Evolutionary conservation across 1,284 basidiomycete genomes (phyloP), one percentile per base, ranked within the genome.

Genomic region (Melampsora larici-populina): DNA sequence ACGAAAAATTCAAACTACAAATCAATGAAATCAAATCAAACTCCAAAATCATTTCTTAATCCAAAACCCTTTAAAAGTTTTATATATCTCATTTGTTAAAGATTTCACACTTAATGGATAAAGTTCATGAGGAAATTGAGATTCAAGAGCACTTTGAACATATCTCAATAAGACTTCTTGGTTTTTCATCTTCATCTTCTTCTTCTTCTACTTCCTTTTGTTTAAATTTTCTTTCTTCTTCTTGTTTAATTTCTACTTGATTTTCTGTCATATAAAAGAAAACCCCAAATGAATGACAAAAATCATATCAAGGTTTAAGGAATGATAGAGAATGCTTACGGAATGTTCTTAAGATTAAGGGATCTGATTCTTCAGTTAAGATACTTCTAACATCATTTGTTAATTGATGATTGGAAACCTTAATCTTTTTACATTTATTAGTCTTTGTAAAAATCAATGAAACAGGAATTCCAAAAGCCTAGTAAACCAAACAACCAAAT

Each of bases 301-400:
- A 43, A 43, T 9, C 13, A 1, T 13, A 43, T 1, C 7, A 13
- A 15, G 43, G 15, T 13, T 15, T 46, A 58, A 15, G 13, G 15
- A 58, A 29, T 2, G 1, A n/a, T 3, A 55, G 17, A 26, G 7
- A 55, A 11, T 7, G 24, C 55, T 58, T 8, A 70, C 67, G 24
- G 24, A 70, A 70, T 2, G 26, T 51, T 17, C 31, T 8, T 8
- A 70, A 17, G 40, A 70, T 31, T 11, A 48, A 43, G 13, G 67
- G 67, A 33, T 70, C 67, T n/a, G 67, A 70, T 18, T 43, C 36
- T 70, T 70, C 67, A 17, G 43, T 70, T n/a, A 70, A 51, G 13
- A 70, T 48, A 51, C 67, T 70, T 55, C 67, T n/a, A 2, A 51
- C 24, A 51, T 70, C 67, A 17, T 46, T 9, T 2, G 67, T 70